Evolutionary conservation across 2,329 filamentous ascomycete species (phyloP).

Genomic region (Ceratocystis diversiconidia): DNA sequence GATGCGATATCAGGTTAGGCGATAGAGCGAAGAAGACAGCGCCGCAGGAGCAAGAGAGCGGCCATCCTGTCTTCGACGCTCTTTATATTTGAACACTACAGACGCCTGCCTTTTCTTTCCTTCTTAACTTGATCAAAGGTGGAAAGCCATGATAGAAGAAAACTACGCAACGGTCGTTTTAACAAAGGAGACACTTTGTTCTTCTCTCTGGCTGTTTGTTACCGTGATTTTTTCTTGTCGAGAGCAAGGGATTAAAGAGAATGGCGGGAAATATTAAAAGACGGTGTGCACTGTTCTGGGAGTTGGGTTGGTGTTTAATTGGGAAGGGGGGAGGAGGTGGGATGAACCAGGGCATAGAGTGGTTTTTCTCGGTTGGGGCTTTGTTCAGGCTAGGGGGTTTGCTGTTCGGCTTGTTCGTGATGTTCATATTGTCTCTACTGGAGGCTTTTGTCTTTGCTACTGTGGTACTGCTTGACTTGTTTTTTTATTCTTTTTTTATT

Average conservation of each 20-base stretch:
- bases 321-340: neutral
- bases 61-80: no score
- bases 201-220: neutral
- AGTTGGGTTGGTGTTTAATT: constrained; percentile 12
- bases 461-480: no score
- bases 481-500: no score
- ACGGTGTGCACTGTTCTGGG: constrained; percentile 9
- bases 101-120: no score
- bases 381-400: neutral
- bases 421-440: no score
- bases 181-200: neutral
- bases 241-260: constrained; percentile 18
- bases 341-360: constrained; percentile 15
- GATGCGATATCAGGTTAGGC: neutral
- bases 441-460: no score
- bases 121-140: no score
- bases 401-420: neutral
- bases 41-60: no score
- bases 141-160: neutral
- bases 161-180: neutral
- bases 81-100: no score
- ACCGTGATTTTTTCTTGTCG: neutral
- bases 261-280: constrained; percentile 18
- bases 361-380: constrained; percentile 8
- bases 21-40: neutral